phyloP scores from a whole-genome alignment of 2,329 filamentous ascomycete genomes.

The Paecilomyces fulvus region DNA sequence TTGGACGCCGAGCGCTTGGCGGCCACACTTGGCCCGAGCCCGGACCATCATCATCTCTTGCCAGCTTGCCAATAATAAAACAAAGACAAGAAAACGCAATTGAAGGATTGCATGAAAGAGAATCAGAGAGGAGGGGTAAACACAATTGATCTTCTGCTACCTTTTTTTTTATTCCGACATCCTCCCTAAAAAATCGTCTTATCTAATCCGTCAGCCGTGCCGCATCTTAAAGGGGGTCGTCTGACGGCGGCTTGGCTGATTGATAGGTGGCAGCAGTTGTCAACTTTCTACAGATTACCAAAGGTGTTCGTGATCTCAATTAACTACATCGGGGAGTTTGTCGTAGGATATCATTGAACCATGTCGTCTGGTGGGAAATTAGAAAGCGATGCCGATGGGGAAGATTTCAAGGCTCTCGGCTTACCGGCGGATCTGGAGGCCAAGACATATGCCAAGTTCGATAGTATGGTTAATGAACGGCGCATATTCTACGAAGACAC shows the following conservation, averaged over 20 bases:
- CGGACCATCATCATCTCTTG: background rate
- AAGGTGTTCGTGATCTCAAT: background rate
- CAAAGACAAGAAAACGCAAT: background rate
- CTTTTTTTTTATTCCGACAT: too few species aligned
- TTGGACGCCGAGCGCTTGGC: background rate
- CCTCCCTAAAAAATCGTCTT: too few species aligned
- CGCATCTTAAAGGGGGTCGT: too few species aligned
- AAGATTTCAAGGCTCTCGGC: background rate
- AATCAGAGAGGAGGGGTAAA: background rate
- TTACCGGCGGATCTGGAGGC: conserved; percentile 19
- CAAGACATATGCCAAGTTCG: conserved; percentile 10
- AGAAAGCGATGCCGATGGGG: background rate
- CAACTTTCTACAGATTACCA: too few species aligned
- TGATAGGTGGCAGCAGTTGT: too few species aligned
- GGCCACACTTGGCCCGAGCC: background rate
- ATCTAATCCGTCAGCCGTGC: too few species aligned
- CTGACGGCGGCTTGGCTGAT: too few species aligned
- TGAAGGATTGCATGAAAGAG: background rate
- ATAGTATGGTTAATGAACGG: conserved; percentile 11
- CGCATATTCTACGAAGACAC: conserved; percentile 14
- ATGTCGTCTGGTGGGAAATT: background rate
- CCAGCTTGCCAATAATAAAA: background rate
- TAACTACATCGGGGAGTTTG: background rate
- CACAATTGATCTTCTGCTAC: too few species aligned
- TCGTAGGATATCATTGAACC: background rate